Conservation (phyloP, 257 asterid species). For the Plantago elongata region DNA sequence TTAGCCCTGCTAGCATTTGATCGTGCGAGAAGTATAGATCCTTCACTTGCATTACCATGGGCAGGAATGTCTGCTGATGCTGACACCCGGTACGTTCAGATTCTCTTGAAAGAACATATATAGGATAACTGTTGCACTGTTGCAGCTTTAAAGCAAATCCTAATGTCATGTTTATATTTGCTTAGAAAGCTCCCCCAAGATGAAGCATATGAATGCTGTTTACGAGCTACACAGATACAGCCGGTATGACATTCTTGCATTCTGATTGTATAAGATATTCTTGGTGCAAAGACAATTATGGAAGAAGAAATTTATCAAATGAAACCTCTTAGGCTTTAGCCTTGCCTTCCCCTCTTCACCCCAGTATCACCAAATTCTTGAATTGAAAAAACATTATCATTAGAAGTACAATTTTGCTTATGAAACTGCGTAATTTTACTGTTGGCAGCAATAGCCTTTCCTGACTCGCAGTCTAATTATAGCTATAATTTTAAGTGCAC, state of each 20-base stretch:
- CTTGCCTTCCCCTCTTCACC: no score
- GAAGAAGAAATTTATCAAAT: neutral
- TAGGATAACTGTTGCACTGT: neutral
- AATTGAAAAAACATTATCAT: constrained; percentile 1
- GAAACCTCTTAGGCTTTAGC: no score
- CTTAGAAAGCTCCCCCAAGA: constrained; percentile 65
- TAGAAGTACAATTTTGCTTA: neutral
- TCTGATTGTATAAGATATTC: constrained; percentile 9
- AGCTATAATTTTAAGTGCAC: constrained; percentile 19
- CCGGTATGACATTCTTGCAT: constrained; percentile 52
- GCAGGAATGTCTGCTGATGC: constrained; percentile 99
- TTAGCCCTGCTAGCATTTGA: constrained; percentile 94
- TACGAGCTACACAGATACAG: constrained; percentile 68
- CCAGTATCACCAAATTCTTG: neutral
- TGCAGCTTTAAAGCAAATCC: constrained; percentile 10
- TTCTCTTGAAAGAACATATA: constrained; percentile 12
- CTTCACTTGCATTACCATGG: constrained; percentile 95
- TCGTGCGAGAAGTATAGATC: constrained; percentile 98
- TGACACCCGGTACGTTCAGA: constrained; percentile 48
- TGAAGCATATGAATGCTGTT: constrained; percentile 96
- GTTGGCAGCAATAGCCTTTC: constrained; percentile 10
- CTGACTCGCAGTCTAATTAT: constrained; percentile 6
- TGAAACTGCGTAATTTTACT: neutral
- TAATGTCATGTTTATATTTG: constrained; percentile 20
- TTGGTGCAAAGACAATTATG: neutral